These are phyloP conservation scores for Xerocomus amazonicus DNA, from an alignment of 1,284 basidiomycete species.

Conservation along the genomic window DNA sequence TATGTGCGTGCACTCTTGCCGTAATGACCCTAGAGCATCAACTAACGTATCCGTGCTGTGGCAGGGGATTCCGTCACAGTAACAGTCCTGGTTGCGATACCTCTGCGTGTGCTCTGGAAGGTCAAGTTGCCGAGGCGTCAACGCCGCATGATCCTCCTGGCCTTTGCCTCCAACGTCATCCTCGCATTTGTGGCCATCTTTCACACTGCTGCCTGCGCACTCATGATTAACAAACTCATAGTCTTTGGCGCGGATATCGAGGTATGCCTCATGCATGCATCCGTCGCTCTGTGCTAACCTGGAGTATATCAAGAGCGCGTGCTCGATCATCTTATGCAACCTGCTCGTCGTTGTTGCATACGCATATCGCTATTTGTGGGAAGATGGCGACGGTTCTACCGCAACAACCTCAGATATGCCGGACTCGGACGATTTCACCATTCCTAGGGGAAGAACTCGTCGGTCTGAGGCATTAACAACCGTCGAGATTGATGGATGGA, in stretches of 20 bases:
- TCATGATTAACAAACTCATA: neutral
- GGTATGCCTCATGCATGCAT: neutral
- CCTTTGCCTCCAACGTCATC: constrained; percentile 17
- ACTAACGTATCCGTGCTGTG: neutral
- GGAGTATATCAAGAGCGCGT: neutral
- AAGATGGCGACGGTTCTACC: neutral
- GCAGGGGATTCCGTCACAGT: constrained; percentile 13
- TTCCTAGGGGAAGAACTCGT: neutral
- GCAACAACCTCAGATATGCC: neutral
- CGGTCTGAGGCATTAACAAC: neutral
- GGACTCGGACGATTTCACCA: constrained; percentile 7
- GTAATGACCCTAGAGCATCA: neutral
- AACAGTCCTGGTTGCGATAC: constrained; percentile 9
- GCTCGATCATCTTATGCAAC: constrained; percentile 20
- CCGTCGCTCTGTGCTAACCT: neutral
- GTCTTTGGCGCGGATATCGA: constrained; percentile 3
- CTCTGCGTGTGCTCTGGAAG: constrained; percentile 18
- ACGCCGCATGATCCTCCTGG: constrained; percentile 17
- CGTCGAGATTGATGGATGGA: neutral
- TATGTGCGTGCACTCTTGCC: neutral
- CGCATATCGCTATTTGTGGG: constrained; percentile 5
- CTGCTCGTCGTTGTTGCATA: constrained; percentile 22
- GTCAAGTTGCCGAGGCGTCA: constrained; percentile 15
- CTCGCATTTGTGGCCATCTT: constrained; percentile 11
- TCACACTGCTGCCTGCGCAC: constrained; percentile 9